Percentiles rank a stretch among this genome's conserved stretches.
Conservation (phyloP, 331 rosid genomes). For the Telfairia occidentalis region DNA sequence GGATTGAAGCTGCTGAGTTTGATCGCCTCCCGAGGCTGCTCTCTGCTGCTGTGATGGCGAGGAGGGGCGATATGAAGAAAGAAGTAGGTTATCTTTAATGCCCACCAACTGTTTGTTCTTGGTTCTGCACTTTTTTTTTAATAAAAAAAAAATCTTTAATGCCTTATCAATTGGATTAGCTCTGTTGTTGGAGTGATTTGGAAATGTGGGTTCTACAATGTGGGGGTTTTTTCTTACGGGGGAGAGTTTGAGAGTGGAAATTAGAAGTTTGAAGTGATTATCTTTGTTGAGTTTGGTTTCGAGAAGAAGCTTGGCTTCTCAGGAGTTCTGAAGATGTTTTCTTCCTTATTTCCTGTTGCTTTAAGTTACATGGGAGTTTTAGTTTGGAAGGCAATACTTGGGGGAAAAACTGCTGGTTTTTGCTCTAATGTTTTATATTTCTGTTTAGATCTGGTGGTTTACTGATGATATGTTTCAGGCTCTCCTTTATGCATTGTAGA, state of each 20-base stretch:
- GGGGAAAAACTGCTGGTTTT: not conserved
- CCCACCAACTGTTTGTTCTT: conserved; percentile 7
- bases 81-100: conserved; percentile 28
- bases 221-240: not conserved
- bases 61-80: conserved; percentile 56
- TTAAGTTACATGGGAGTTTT: not conserved
- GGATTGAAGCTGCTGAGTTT: conserved; percentile 86
- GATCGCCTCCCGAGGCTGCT: conserved; percentile 88
- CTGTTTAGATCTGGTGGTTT: not conserved
- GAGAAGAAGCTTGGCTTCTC: not conserved
- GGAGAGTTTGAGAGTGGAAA: not conserved
- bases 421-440: not conserved
- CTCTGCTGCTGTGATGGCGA: conserved; percentile 59
- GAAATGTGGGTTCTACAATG: conserved; percentile 5
- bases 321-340: not conserved
- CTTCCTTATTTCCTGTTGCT: not conserved
- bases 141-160: too few relatives aligned
- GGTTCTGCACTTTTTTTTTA: not conserved
- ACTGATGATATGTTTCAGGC: not conserved
- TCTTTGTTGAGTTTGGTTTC: not conserved
- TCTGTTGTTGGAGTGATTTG: conserved; percentile 9
- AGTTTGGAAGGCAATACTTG: not conserved
- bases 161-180: not conserved
- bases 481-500: not conserved
- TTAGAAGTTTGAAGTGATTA: not conserved